Percentiles rank a stretch among this genome's conserved stretches.
Evolutionary conservation across 345 rosid genomes (phyloP).

Genomic region (Lumnitzera racemosa): DNA sequence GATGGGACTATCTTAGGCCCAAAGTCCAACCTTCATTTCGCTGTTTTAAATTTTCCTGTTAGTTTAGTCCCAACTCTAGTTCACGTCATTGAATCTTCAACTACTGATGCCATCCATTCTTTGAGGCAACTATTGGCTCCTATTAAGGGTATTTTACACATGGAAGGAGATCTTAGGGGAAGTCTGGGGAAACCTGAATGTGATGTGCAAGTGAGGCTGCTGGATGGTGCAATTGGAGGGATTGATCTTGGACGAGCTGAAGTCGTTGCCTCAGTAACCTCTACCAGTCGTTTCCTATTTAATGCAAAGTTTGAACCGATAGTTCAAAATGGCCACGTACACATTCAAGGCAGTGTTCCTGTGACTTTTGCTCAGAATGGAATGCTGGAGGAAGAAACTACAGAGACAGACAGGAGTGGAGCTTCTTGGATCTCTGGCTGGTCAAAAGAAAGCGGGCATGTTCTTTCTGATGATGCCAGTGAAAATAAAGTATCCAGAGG

Average conservation of each 20-base stretch:
- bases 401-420: slow-evolving; percentile 43
- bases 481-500: slow-evolving; percentile 62
- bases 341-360: slow-evolving; percentile 94
- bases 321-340: slow-evolving; percentile 93
- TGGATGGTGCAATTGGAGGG: slow-evolving; percentile 94
- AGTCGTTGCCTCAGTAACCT: slow-evolving; percentile 85
- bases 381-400: slow-evolving; percentile 51
- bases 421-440: slow-evolving; percentile 62
- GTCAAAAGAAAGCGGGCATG: slow-evolving; percentile 63
- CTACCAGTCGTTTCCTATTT: slow-evolving; percentile 83
- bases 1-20: slow-evolving; percentile 91
- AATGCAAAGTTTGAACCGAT: slow-evolving; percentile 90
- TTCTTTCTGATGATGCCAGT: slow-evolving; percentile 30
- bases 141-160: slow-evolving; percentile 83
- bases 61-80: slow-evolving; percentile 89
- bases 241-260: slow-evolving; percentile 97
- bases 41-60: slow-evolving; percentile 93
- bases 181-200: slow-evolving; percentile 93
- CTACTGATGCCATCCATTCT: slow-evolving; percentile 71
- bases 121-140: slow-evolving; percentile 80
- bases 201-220: slow-evolving; percentile 89
- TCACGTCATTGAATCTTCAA: slow-evolving; percentile 88
- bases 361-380: slow-evolving; percentile 59
- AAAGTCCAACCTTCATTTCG: slow-evolving; percentile 92
- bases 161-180: slow-evolving; percentile 99